Base-by-base conservation (phyloP, 352 stramenopile genomes). In the Plasmopara halstedii region DNA sequence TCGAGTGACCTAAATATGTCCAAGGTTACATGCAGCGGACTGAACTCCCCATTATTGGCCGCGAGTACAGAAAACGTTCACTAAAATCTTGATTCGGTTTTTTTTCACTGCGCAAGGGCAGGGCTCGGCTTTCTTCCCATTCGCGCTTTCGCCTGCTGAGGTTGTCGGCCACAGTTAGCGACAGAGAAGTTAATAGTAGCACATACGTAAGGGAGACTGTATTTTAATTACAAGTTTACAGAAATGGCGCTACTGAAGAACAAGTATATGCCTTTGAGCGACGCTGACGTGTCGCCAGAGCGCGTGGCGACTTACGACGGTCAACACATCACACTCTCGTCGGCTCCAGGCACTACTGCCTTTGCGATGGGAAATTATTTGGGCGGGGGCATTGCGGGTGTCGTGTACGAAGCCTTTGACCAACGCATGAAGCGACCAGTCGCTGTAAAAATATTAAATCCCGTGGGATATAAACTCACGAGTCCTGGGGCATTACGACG, bases 391-490 rank as follows among this genome's bases (percentile, higher is more conserved):
- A 92, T 95, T 52, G 88, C 90, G 0, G 89, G 90, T 47, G 85
- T 94, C 31, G 90, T 97, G 7, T 97, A 97, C 60, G 89, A 97
- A 50, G 84, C 83, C 0, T 85, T 85, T 40, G 85, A 95, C 58
- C 62, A 72, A 36, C 63, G 76, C n/a, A 57, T 64, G 31, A 77
- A 88, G 53, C 71, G 79, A 13, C 75, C 84, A 27, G 79, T 98
- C 20, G 94, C 95, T 23, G 91, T 98, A 43, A 98, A 98, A 70
- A 98, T 98, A 50, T 66, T 98, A 15, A 98, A 98, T 58, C 93
- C 95, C 7, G 91, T 98, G 29, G 88, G 91, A 48, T 98, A 97
- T 63, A 94, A 96, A 42, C 75, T 98, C 31, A 67, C 86, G 18
- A 73, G 78, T 18, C 59, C 80, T 0, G 71, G 78, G 13, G 62